Percentiles rank a stretch among this genome's conserved stretches.
These are phyloP conservation scores for Cladosporium sp. DNA, from an alignment of 2,329 filamentous ascomycete species.

Conservation along the genomic window DNA sequence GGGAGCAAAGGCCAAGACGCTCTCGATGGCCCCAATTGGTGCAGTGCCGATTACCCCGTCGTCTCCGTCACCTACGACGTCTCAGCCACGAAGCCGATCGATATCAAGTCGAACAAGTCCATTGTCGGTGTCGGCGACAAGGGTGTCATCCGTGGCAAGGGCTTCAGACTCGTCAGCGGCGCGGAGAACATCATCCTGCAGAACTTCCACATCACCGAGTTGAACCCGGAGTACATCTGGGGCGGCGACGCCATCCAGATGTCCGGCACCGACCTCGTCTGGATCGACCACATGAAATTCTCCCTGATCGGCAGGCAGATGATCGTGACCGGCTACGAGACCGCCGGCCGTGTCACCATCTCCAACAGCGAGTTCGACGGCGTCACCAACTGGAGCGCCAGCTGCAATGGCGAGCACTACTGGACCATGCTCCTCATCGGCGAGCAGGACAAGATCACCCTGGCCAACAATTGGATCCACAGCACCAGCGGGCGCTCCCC, in stretches of 20 bases:
- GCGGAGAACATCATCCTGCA: conserved; percentile 51
- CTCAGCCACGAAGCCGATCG: conserved; percentile 41
- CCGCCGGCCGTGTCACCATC: conserved; percentile 52
- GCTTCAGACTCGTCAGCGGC: conserved; percentile 31
- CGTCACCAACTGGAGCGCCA: conserved; percentile 47
- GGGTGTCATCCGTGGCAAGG: conserved; percentile 39
- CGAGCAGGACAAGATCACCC: conserved; percentile 50
- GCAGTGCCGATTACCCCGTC: conserved; percentile 33
- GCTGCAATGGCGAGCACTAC: conserved; percentile 55
- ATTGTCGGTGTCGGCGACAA: conserved; percentile 35
- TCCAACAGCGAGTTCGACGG: conserved; percentile 57
- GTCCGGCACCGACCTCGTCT: conserved; percentile 30
- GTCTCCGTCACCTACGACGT: conserved; percentile 47
- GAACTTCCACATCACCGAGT: conserved; percentile 34
- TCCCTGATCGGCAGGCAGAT: conserved; percentile 55
- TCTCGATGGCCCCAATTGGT: conserved; percentile 56
- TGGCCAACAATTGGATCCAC: conserved; percentile 57
- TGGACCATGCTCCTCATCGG: conserved; percentile 54
- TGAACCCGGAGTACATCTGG: conserved; percentile 36
- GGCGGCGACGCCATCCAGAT: conserved; percentile 35
- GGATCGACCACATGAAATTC: conserved; percentile 32
- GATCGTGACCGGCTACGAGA: conserved; percentile 51
- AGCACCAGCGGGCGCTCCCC: conserved; percentile 51
- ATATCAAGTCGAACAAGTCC: conserved; percentile 37
- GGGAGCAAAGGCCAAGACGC: conserved; percentile 50